Conservation (phyloP, 2,329 filamentous ascomycete genomes). For the Emmonsia crescens region DNA sequence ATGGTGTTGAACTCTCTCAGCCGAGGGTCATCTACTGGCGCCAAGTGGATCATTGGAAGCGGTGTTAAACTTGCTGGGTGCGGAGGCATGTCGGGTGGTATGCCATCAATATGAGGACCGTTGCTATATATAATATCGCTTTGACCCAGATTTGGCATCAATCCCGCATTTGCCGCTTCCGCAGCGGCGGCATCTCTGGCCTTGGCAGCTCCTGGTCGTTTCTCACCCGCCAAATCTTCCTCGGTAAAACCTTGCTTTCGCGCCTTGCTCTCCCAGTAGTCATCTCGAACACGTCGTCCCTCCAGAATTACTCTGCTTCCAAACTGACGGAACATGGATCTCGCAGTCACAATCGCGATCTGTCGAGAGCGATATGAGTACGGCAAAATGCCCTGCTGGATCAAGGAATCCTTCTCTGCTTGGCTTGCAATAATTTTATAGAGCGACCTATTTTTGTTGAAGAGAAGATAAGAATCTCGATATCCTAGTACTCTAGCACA, state of each 20-base stretch:
- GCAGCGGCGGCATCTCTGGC: slow-evolving; percentile 71
- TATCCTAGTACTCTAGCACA: slow-evolving; percentile 90
- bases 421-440: slow-evolving; percentile 98
- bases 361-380: slow-evolving; percentile 98
- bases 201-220: slow-evolving; percentile 84
- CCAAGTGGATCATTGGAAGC: slow-evolving; percentile 74
- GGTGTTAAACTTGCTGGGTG: slow-evolving; percentile 55
- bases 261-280: slow-evolving; percentile 98
- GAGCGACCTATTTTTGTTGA: slow-evolving; percentile 95
- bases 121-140: slow-evolving; percentile 84
- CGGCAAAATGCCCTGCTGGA: slow-evolving; percentile 85
- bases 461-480: slow-evolving; percentile 92
- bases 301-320: slow-evolving; percentile 86
- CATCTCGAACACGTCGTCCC: slow-evolving; percentile 83
- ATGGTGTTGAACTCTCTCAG: slow-evolving; percentile 74
- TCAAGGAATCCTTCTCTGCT: slow-evolving; percentile 90
- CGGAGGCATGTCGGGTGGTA: slow-evolving; percentile 62
- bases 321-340: slow-evolving; percentile 98
- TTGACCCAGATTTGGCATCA: slow-evolving; percentile 55
- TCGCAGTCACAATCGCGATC: slow-evolving; percentile 93
- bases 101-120: slow-evolving; percentile 51
- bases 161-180: slow-evolving; percentile 46
- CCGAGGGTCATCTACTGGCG: slow-evolving; percentile 64
- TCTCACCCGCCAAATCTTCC: slow-evolving; percentile 89
- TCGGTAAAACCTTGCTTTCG: slow-evolving; percentile 97